These are phyloP conservation scores for Dictyostelium discoideum DNA, from an alignment of 78 protist species.

Conservation along the genomic window DNA sequence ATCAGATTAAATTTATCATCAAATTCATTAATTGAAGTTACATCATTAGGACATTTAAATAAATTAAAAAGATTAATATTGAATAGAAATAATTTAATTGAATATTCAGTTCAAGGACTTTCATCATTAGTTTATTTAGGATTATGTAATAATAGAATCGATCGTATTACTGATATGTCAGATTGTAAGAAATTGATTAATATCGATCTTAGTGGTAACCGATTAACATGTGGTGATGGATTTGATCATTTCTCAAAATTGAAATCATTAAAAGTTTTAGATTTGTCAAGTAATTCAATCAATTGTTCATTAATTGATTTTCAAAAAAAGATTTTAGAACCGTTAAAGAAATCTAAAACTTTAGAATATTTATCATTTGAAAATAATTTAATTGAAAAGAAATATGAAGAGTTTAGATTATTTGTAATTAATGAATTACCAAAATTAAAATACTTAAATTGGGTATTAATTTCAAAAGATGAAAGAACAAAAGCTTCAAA, in stretches of 20 bases:
- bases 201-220: slow-evolving; percentile 38
- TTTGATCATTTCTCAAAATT: slow-evolving; percentile 72
- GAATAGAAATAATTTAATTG: slow-evolving; percentile 49
- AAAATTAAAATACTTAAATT: slow-evolving; percentile 55
- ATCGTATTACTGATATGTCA: slow-evolving; percentile 20
- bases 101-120: slow-evolving; percentile 30
- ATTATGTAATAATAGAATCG: slow-evolving; percentile 59
- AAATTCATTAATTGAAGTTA: slow-evolving; percentile 65
- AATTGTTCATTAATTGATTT: slow-evolving; percentile 28
- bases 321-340: slow-evolving; percentile 21
- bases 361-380: slow-evolving; percentile 75
- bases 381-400: slow-evolving; percentile 57
- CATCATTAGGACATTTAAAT: slow-evolving; percentile 24
- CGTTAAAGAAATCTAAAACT: slow-evolving; percentile 38
- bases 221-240: slow-evolving; percentile 59
- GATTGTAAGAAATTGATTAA: slow-evolving; percentile 33
- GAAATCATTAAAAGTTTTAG: slow-evolving; percentile 57
- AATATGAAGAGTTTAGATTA: slow-evolving; percentile 41
- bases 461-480: slow-evolving; percentile 54
- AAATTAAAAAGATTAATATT: slow-evolving; percentile 51
- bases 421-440: slow-evolving; percentile 42
- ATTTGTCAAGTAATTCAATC: slow-evolving; percentile 55
- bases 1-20: slow-evolving; percentile 64
- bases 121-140: slow-evolving; percentile 39
- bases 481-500: slow-evolving; percentile 36